Percentiles rank a stretch among this genome's conserved stretches.
These are phyloP conservation scores for Hypericum perforatum DNA, from an alignment of 345 rosid species.

Conservation along the genomic window DNA sequence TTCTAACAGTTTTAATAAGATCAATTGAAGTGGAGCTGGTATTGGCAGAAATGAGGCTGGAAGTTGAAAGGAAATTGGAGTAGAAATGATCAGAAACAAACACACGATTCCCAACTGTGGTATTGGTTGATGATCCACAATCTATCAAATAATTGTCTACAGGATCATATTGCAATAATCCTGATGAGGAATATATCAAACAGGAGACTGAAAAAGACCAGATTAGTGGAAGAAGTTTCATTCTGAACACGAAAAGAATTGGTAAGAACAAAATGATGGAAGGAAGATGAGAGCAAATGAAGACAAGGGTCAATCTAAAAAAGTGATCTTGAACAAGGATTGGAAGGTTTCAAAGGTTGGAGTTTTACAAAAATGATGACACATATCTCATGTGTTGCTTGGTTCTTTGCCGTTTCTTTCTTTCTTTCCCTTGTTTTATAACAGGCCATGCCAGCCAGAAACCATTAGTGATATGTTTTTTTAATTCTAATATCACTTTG, in stretches of 20 bases:
- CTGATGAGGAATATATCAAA: slow-evolving; percentile 29
- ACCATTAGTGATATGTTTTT: too few species aligned
- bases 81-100: slow-evolving; percentile 37
- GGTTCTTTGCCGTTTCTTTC: too few species aligned
- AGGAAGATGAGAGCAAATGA: too few species aligned
- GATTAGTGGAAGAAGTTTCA: slow-evolving; percentile 10
- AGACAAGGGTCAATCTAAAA: too few species aligned
- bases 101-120: slow-evolving; percentile 26
- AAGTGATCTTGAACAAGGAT: too few species aligned
- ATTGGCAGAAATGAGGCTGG: slow-evolving; percentile 13
- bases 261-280: background rate
- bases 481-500: too few species aligned
- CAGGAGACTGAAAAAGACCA: slow-evolving; percentile 25
- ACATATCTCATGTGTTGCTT: too few species aligned
- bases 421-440: too few species aligned
- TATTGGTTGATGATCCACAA: slow-evolving; percentile 55
- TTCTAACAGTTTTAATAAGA: slow-evolving; percentile 49
- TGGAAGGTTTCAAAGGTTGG: too few species aligned
- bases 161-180: slow-evolving; percentile 19
- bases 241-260: slow-evolving; percentile 22
- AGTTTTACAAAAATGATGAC: too few species aligned
- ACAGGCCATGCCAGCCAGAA: too few species aligned
- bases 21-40: slow-evolving; percentile 18
- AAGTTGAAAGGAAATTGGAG: slow-evolving; percentile 20
- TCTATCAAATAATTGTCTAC: slow-evolving; percentile 43